Evolutionary conservation across 2,329 filamentous ascomycete genomes (phyloP), one percentile per base, ranked within the genome.

Genomic region (Triangularia setosa): DNA sequence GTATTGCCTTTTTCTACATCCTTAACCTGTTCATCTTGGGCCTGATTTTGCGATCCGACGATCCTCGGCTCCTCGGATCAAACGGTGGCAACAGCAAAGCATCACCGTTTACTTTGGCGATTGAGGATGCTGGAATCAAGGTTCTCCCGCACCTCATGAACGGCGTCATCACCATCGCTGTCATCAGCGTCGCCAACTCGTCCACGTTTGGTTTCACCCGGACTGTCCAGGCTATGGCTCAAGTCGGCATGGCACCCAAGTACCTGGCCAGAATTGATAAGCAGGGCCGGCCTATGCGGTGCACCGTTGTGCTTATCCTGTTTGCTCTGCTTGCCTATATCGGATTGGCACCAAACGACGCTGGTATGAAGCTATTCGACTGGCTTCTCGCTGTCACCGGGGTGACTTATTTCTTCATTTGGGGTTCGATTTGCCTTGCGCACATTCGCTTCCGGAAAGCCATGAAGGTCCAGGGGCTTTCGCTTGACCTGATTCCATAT

Each of bases 381-480:
- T 90, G 87, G 87, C 81, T 90, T 61, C 80, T 92, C 40, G 84
- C 90, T 0, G 83, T 93, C 21, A 91, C 89, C 0, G 90, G 89
- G 60, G 84, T 93, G 9, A 86, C 87, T 2, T 88, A 86, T 66
- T 86, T 93, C 74, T 91, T 93, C 76, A 89, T 90, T 25, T 93
- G 90, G 90, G 87, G 85, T 35, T 89, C 82, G 64, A 87, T 89
- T 73, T 89, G 86, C 74, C 75, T 86, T 2, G 81, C 85, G 0
- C 86, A 89, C 73, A 89, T 89, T 72, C 84, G 85, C 55, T 89
- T 90, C 83, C 84, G 87, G 64, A 75, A 81, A 54, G 86, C 80
- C 14, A 89, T 87, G 87, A 79, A 81, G 66, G 74, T 79, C 16
- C 84, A 88, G 70, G 87, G 87, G 60, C 84, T 84, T 68, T 75